Base-by-base conservation (phyloP, 2,329 filamentous ascomycete species). In the Trichophaea hybrida region DNA sequence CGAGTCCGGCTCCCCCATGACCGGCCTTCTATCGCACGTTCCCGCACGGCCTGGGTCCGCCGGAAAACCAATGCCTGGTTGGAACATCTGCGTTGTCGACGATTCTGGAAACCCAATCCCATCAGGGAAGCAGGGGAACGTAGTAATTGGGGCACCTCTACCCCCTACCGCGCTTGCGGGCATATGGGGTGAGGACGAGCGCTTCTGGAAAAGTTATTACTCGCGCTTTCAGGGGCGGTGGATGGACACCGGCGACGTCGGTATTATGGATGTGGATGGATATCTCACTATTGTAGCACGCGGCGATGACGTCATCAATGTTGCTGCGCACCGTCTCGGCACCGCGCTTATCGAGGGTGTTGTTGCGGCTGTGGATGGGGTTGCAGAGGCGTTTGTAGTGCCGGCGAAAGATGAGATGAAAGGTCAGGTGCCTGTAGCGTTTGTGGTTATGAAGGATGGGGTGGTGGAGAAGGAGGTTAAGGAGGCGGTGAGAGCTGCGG, bases 341-440 rank as follows among this genome's bases (percentile, higher is more conserved):
- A 95, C 89, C 8, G 87, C 88, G 54, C 80, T 85, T 37, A 93
- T 96, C 71, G 90, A 96, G 73, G 88, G 96, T 75, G 90, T 87
- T 57, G 86, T 96, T 62, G 84, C 88, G 10, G 83, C 83, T 0
- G 88, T 95, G 69, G 82, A 86, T 0, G 75, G 76, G 2, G 82
- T 96, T 56, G 85, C 85, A 34, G 90, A 96, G 75, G 86, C 85
- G 57, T 89, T 87, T 67, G 86, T 96, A 1, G 83, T 97, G 33
- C 85, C 86, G 46, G 84, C 95, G 59, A 89, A 90, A 0, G 90
- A 96, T 69, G 72, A 81, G 0, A 76, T 95, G 48, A 97, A 97
- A 71, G 91, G 90, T 15, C 88, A 94, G 68, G 78, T 95, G 5
- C 90, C 91, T 0, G 94, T 97, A 69, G 90, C 89, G 7, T 95